Conservation (phyloP, 1,284 basidiomycete genomes). For the Trichosporon asahii region DNA sequence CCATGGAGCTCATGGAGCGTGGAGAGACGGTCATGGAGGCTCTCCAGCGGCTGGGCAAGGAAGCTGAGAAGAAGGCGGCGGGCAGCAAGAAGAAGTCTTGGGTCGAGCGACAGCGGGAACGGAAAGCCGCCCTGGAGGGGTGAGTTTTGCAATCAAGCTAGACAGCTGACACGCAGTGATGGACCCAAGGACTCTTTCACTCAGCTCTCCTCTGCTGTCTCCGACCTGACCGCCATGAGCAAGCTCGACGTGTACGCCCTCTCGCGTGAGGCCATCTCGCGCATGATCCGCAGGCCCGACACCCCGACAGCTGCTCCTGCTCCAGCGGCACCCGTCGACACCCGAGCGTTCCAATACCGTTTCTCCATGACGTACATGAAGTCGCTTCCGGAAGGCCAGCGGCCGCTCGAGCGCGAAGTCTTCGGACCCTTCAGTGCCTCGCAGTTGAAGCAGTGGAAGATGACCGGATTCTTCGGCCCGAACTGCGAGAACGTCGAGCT, state of each 20-base stretch:
- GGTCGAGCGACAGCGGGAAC: conserved; percentile 51
- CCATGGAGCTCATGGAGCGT: conserved; percentile 71
- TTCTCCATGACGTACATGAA: conserved; percentile 49
- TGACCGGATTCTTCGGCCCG: conserved; percentile 49
- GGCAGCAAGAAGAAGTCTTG: conserved; percentile 47
- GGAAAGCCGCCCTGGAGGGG: conserved; percentile 44
- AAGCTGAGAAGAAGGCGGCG: conserved; percentile 58
- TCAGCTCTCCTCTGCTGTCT: conserved; percentile 48
- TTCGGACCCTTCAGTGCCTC: conserved; percentile 51
- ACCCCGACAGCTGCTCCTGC: conserved; percentile 13
- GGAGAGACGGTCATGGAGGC: conserved; percentile 89
- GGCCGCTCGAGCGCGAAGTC: conserved; percentile 50
- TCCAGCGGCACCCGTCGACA: conserved; percentile 34
- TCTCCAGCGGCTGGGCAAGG: conserved; percentile 75
- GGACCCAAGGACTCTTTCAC: conserved; percentile 36
- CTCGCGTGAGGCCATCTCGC: conserved; percentile 50
- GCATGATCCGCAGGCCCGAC: conserved; percentile 39
- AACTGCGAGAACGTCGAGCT: conserved; percentile 52
- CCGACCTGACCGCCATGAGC: conserved; percentile 45
- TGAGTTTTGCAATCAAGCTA: conserved; percentile 23
- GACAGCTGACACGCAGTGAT: conserved; percentile 26
- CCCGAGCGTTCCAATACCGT: conserved; percentile 49
- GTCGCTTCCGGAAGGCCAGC: conserved; percentile 44
- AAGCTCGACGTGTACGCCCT: conserved; percentile 53
- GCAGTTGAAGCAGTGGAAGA: conserved; percentile 45